Percentiles rank a stretch among this genome's conserved stretches.
Conservation (phyloP, 2,329 filamentous ascomycete species). For the Pestalotiopsis sp. region DNA sequence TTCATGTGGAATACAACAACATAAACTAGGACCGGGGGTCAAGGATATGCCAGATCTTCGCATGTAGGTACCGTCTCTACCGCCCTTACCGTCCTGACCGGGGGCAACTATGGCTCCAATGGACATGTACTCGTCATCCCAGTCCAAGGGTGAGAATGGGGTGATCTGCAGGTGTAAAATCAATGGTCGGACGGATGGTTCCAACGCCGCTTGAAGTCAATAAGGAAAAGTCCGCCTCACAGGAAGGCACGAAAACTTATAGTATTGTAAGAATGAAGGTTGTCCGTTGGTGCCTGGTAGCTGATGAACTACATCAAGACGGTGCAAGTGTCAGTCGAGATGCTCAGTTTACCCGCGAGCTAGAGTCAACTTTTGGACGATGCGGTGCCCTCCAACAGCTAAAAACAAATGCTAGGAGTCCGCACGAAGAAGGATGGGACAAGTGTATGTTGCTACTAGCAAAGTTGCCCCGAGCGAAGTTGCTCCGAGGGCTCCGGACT, state of each 20-base stretch:
- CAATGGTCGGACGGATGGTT: neutral
- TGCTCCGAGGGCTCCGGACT: neutral
- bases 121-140: neutral
- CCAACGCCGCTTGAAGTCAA: neutral
- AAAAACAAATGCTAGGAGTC: neutral
- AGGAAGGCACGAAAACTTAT: neutral
- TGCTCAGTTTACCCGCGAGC: too few species aligned
- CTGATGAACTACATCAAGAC: too few species aligned
- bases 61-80: neutral
- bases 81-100: neutral
- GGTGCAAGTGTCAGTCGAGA: too few species aligned
- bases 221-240: neutral
- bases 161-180: neutral
- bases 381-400: too few species aligned
- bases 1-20: neutral
- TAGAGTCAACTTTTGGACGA: too few species aligned
- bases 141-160: neutral
- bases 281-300: too few species aligned
- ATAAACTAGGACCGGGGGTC: neutral
- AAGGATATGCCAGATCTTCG: neutral
- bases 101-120: neutral
- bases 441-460: neutral
- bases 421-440: neutral
- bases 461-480: neutral
- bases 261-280: neutral